phyloP scores from a whole-genome alignment of 225 moss, liverwort and hornwort genomes.

The Physcomitrellopsis africana region DNA sequence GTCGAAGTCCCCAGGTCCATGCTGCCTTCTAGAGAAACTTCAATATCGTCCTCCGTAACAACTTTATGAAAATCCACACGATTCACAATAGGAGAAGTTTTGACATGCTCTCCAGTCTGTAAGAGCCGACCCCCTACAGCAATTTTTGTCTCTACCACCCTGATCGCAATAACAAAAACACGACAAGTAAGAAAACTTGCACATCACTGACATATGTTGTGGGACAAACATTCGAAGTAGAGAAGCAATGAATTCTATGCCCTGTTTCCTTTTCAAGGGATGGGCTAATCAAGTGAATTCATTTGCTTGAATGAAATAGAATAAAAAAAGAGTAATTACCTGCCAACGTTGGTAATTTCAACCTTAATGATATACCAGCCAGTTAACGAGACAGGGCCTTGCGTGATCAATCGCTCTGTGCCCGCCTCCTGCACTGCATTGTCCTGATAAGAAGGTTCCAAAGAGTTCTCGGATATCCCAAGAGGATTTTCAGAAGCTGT shows the following conservation, averaged over 20 bases:
- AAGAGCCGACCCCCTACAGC: slow-evolving; percentile 55
- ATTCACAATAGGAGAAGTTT: slow-evolving; percentile 50
- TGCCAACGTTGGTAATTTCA: slow-evolving; percentile 42
- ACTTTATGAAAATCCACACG: slow-evolving; percentile 61
- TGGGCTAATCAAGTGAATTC: not conserved
- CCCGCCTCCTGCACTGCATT: slow-evolving; percentile 43
- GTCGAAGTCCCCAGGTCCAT: slow-evolving; percentile 57
- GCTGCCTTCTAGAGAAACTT: slow-evolving; percentile 53
- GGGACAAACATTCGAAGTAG: slow-evolving; percentile 8
- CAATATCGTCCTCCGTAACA: slow-evolving; percentile 59
- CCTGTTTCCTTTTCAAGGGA: slow-evolving; percentile 8
- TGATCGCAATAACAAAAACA: slow-evolving; percentile 26
- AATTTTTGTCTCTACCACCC: slow-evolving; percentile 46
- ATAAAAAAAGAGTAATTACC: slow-evolving; percentile 40
- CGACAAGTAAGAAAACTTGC: slow-evolving; percentile 21
- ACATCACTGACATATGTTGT: slow-evolving; percentile 9
- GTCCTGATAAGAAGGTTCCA: slow-evolving; percentile 53
- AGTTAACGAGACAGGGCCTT: slow-evolving; percentile 56
- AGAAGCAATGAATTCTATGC: not conserved
- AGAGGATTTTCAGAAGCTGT: slow-evolving; percentile 41
- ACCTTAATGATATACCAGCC: slow-evolving; percentile 63
- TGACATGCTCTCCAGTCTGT: slow-evolving; percentile 57
- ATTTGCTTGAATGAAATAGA: not conserved
- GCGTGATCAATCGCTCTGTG: slow-evolving; percentile 48
- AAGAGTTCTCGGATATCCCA: slow-evolving; percentile 40